A percentile compares a stretch with the other conserved stretches of the same genome.
phyloP scores from a whole-genome alignment of 1,284 basidiomycete genomes.

The Tremellales sp. region DNA sequence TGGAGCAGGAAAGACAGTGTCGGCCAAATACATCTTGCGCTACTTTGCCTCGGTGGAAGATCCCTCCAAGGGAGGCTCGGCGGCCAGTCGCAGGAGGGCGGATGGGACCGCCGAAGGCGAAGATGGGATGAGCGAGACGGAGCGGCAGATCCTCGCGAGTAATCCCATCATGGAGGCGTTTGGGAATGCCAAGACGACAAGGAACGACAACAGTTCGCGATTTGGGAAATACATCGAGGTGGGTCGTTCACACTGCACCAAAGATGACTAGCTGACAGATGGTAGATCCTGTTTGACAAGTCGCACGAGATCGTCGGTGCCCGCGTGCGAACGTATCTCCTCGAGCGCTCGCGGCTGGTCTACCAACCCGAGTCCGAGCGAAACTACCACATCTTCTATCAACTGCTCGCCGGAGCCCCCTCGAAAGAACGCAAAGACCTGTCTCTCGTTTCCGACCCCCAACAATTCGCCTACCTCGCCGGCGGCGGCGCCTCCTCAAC shows the following conservation, averaged over 20 bases:
- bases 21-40: conserved; percentile 98
- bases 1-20: conserved; percentile 99
- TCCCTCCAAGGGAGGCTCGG: conserved; percentile 55
- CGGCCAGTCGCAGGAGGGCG: conserved; percentile 16
- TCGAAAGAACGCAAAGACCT: conserved; percentile 93
- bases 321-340: conserved; percentile 92
- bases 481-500: conserved; percentile 86
- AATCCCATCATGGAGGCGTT: conserved; percentile 99
- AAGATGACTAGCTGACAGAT: conserved; percentile 5
- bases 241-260: conserved; percentile 21
- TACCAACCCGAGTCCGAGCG: conserved; percentile 96
- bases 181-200: conserved; percentile 97
- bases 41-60: conserved; percentile 98
- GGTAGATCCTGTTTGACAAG: conserved; percentile 89
- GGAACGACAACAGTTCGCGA: conserved; percentile 98
- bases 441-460: conserved; percentile 75
- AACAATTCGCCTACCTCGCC: conserved; percentile 85
- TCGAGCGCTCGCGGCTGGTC: conserved; percentile 94
- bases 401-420: conserved; percentile 94
- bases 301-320: conserved; percentile 96
- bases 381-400: conserved; percentile 99
- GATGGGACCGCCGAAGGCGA: conserved; percentile 37
- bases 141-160: conserved; percentile 94
- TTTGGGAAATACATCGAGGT: conserved; percentile 99
- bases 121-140: conserved; percentile 77